These are phyloP conservation scores for Stagonosporopsis rhizophila DNA, from an alignment of 2,329 filamentous ascomycete genomes.

Conservation along the genomic window DNA sequence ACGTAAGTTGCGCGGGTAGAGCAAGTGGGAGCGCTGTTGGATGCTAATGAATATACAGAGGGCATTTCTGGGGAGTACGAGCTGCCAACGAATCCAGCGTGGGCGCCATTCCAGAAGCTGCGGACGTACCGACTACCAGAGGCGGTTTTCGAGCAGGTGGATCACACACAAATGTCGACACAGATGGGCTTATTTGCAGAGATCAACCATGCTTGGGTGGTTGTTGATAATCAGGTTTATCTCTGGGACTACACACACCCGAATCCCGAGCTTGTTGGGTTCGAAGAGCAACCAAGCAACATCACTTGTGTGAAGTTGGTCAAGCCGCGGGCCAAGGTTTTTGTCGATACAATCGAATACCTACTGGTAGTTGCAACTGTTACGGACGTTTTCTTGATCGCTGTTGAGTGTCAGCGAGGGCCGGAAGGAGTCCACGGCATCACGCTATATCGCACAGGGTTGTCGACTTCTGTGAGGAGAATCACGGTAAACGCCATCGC, in stretches of 20 bases:
- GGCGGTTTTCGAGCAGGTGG: conserved; percentile 90
- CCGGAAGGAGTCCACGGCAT: conserved; percentile 74
- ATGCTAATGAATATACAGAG: conserved; percentile 62
- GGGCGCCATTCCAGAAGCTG: conserved; percentile 88
- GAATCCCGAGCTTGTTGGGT: conserved; percentile 90
- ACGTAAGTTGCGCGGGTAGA: conserved; percentile 64
- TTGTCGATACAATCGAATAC: conserved; percentile 83
- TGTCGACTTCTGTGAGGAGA: conserved; percentile 79
- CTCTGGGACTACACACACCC: conserved; percentile 96
- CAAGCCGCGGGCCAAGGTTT: conserved; percentile 84
- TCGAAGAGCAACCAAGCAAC: conserved; percentile 84
- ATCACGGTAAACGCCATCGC: conserved; percentile 79
- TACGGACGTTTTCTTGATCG: conserved; percentile 84
- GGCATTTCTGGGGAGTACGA: conserved; percentile 94
- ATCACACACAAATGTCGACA: conserved; percentile 85
- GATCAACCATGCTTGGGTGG: conserved; percentile 93
- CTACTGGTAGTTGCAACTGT: conserved; percentile 89
- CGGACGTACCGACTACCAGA: conserved; percentile 91
- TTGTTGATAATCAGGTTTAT: conserved; percentile 94
- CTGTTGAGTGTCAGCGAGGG: conserved; percentile 72
- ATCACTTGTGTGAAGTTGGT: conserved; percentile 93
- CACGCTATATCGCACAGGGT: conserved; percentile 85
- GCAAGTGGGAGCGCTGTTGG: background rate
- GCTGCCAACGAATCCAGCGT: conserved; percentile 70
- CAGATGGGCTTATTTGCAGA: conserved; percentile 95